These are phyloP conservation scores for Ceratonia siliqua DNA, from an alignment of 306 rosid species.

Conservation along the genomic window DNA sequence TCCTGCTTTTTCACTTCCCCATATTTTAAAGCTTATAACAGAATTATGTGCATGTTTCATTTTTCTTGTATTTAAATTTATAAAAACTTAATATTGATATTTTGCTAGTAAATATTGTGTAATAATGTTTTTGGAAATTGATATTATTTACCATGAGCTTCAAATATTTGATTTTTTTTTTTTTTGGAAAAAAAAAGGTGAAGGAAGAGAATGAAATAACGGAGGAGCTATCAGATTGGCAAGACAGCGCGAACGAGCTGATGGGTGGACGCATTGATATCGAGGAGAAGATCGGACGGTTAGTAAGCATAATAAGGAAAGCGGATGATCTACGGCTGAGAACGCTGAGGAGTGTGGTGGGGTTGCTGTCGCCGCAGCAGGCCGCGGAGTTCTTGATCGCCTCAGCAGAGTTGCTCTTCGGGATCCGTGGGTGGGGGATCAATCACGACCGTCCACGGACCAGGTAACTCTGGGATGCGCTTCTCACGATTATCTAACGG, in stretches of 20 bases:
- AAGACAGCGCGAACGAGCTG: constrained; percentile 66
- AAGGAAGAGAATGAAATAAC: constrained; percentile 78
- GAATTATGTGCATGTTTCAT: too few relatives aligned
- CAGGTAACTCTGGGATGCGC: background rate
- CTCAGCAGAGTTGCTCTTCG: constrained; percentile 68
- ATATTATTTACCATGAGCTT: too few relatives aligned
- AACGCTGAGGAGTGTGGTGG: constrained; percentile 61
- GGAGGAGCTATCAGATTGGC: constrained; percentile 86
- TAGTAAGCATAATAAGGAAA: constrained; percentile 51
- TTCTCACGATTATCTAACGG: background rate
- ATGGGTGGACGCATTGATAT: constrained; percentile 37
- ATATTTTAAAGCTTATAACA: too few relatives aligned
- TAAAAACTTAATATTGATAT: too few relatives aligned
- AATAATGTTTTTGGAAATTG: too few relatives aligned
- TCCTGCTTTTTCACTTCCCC: too few relatives aligned
- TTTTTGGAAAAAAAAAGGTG: too few relatives aligned
- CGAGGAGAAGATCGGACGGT: constrained; percentile 43
- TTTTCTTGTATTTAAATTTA: too few relatives aligned
- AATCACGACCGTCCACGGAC: constrained; percentile 56
- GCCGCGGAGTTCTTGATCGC: constrained; percentile 74
- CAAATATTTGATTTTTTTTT: too few relatives aligned
- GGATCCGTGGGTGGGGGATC: constrained; percentile 70
- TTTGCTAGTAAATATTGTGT: too few relatives aligned
- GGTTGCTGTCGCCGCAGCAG: constrained; percentile 69
- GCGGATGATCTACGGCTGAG: constrained; percentile 83